Conservation (phyloP, 306 rosid species). For the Acacia crassicarpa region DNA sequence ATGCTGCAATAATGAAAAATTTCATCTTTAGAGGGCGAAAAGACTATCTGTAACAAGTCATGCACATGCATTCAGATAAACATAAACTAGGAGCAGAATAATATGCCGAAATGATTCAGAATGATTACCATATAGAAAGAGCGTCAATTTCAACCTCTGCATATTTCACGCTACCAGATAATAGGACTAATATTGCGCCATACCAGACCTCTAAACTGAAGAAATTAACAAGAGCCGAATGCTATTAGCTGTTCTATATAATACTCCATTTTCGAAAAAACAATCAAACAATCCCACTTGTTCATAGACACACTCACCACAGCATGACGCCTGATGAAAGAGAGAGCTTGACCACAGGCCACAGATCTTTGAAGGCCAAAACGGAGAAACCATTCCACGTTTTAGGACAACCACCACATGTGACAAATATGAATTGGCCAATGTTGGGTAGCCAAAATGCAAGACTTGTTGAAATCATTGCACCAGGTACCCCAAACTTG, state of each 20-base stretch:
- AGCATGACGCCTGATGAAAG: background rate
- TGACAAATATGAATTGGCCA: background rate
- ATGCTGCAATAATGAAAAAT: constrained; percentile 35
- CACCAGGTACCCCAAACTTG: background rate
- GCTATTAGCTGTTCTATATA: no score
- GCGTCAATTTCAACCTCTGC: constrained; percentile 56
- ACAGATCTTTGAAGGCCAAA: background rate
- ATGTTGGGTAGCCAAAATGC: background rate
- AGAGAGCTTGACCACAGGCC: background rate
- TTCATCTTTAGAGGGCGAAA: background rate
- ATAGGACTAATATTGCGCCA: constrained; percentile 45
- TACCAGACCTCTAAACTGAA: no score
- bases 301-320: background rate
- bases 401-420: background rate
- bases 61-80: background rate
- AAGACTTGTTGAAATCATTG: background rate
- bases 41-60: background rate
- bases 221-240: no score
- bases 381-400: background rate
- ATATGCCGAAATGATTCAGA: background rate
- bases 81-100: background rate
- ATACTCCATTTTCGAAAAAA: no score
- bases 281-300: background rate
- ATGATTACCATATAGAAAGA: constrained; percentile 53
- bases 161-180: constrained; percentile 48